Evolutionary conservation across 192 early-diverging fungal species (phyloP), one percentile per base, ranked within the genome.

Genomic region (Podila clonocystis): DNA sequence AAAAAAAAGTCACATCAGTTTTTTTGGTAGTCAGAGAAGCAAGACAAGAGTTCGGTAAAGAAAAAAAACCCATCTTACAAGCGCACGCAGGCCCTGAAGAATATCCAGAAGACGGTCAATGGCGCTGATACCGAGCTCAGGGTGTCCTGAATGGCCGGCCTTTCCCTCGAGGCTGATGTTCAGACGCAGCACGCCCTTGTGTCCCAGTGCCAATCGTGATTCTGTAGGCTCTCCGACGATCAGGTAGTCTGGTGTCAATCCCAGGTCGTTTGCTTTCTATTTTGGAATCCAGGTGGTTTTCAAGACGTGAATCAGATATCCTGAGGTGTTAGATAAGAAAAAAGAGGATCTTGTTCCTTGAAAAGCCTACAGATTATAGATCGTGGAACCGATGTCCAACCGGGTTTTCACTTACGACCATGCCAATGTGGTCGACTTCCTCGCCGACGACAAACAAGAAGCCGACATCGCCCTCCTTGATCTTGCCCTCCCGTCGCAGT

Each of bases 221-320:
- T 88, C 87, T 33, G 87, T 88, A 28, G 87, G 87, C 48, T 88
- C 87, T n/a, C 87, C 87, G 13, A 84, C 86, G 65, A 87, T 67
- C 38, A 87, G 48, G 31, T 79, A 85, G 20, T 75, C 77, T 17
- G 85, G 77, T 2, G 68, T 63, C 20, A 88, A 72, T 59, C 67
- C 72, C 2, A 88, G 67, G 19, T 73, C 67, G 38, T 88, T 87
- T 4, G 87, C 87, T 50, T 72, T 73, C 77, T 80, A 64, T 48
- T 55, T 26, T 12, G 22, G 24, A 24, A 55, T 55, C 17, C 52
- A 4, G 24, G 6, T 7, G 9, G 33, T 33, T 52, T 17, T 52
- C 50, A 17, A 22, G 9, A 52, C 17, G 50, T 20, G 9, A 19
- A 2, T 33, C 26, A 50, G 49, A 48, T 22, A 49, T 15, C 9